phyloP scores from a whole-genome alignment of 1,284 basidiomycete genomes.

The Bothia castanella region DNA sequence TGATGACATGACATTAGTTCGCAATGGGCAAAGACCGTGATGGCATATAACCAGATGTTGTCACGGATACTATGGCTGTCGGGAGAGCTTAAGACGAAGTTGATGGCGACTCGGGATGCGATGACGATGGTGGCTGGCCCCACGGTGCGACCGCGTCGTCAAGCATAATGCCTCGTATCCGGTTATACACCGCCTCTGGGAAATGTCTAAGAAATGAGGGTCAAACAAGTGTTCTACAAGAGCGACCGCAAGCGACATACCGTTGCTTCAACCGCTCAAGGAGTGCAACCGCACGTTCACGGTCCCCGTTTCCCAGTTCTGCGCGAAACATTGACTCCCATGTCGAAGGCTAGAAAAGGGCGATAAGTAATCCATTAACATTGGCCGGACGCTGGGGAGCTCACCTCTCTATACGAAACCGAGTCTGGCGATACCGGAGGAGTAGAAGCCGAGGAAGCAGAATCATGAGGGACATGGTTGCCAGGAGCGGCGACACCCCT shows the following conservation, averaged over 20 bases:
- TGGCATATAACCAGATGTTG: too few relatives aligned
- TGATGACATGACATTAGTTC: too few relatives aligned
- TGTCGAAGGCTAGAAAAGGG: slow-evolving; percentile 62
- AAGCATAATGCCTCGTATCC: slow-evolving; percentile 61
- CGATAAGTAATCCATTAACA: slow-evolving; percentile 1
- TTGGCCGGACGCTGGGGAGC: slow-evolving; percentile 29
- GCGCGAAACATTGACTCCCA: slow-evolving; percentile 95
- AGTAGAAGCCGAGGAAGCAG: slow-evolving; percentile 22
- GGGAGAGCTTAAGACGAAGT: not conserved
- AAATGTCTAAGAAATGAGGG: slow-evolving; percentile 50
- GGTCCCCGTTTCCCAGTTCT: slow-evolving; percentile 78
- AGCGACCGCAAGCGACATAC: slow-evolving; percentile 38
- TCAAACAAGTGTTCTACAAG: not conserved
- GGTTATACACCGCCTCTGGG: slow-evolving; percentile 65
- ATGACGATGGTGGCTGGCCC: slow-evolving; percentile 19
- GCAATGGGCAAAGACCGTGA: too few relatives aligned
- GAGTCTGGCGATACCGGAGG: slow-evolving; percentile 37
- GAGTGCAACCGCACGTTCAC: slow-evolving; percentile 66
- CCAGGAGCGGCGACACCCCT: slow-evolving; percentile 85
- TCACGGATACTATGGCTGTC: too few relatives aligned
- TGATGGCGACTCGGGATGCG: slow-evolving; percentile 13
- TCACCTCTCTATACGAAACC: slow-evolving; percentile 86
- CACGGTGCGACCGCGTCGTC: slow-evolving; percentile 45
- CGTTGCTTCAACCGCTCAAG: slow-evolving; percentile 74
- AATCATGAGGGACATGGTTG: slow-evolving; percentile 76